Base-by-base conservation (phyloP, 768 basidiomycete genomes). In the Boletales sp. region DNA sequence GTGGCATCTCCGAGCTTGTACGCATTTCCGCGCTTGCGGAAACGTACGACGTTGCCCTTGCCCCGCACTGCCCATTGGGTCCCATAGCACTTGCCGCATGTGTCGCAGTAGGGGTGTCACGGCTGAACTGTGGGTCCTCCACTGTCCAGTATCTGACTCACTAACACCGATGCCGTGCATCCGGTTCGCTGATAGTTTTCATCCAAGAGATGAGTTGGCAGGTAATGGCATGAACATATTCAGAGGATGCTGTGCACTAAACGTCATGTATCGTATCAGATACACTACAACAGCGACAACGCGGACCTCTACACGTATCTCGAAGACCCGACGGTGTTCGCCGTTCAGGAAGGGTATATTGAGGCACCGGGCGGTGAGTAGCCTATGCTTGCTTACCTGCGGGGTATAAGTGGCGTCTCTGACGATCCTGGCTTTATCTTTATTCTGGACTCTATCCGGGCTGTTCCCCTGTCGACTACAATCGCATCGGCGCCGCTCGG, bases 11-110 rank as follows among this genome's bases (percentile, higher is more conserved):
- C 36, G 82, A 85, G 61, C 66, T 81, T 6, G 74, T 78, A 38
- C 73, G 79, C 38, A 81, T 86, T 18, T 81, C 83, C 6, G 68
- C 73, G 19, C 67, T 84, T 56, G 76, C 78, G 1, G 82, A 86
- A 63, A 81, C 78, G 4, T 87, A 87, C 60, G 87, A 88, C 54
- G 80, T 88, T 46, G 85, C 79, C 11, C 61, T 84, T 45, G 86
- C 84, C 0, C 85, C 87, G 5, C 85, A 88, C 59, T 87, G 84
- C 66, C 86, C 86, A 2, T 59, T 86, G 2, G 84, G 84, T 0
- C 87, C 86, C 0, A 79, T 89, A 30, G 83, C 85, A 0, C 74
- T 87, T 19, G 87, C 85, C 6, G 84, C 85, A 18, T 83, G 81
- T 58, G 76, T 87, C 38, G 82, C 86, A 47, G 74, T 87, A 4